These are phyloP conservation scores for Strobilomyces echinocephalus DNA, from an alignment of 768 basidiomycete genomes.

Conservation along the genomic window DNA sequence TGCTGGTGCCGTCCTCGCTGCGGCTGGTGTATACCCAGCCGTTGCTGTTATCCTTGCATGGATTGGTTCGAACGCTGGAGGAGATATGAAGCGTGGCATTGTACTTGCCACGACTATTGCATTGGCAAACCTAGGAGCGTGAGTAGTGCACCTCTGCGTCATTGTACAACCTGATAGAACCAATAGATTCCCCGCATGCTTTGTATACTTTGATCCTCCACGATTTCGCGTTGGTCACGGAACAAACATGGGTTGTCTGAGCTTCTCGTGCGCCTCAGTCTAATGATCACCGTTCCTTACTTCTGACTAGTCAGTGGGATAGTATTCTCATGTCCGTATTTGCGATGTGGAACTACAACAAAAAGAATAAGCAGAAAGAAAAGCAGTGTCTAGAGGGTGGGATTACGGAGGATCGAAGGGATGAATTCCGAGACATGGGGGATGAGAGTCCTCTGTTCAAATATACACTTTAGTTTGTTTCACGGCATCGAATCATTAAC, in stretches of 20 bases:
- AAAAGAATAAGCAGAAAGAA: slow-evolving; percentile 34
- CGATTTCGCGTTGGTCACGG: slow-evolving; percentile 36
- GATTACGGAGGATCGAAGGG: slow-evolving; percentile 36
- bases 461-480: slow-evolving; percentile 21
- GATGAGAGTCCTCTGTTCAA: slow-evolving; percentile 55
- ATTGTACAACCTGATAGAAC: slow-evolving; percentile 1
- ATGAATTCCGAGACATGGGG: slow-evolving; percentile 46
- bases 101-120: slow-evolving; percentile 48
- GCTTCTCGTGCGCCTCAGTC: slow-evolving; percentile 28
- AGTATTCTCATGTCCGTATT: slow-evolving; percentile 39
- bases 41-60: slow-evolving; percentile 48
- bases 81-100: slow-evolving; percentile 50
- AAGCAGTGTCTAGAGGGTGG: slow-evolving; percentile 39
- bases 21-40: slow-evolving; percentile 48
- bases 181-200: slow-evolving; percentile 37
- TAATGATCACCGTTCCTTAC: slow-evolving; percentile 19
- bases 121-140: slow-evolving; percentile 44
- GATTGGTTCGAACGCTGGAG: slow-evolving; percentile 52
- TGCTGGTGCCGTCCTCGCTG: slow-evolving; percentile 45
- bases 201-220: slow-evolving; percentile 37
- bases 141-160: slow-evolving; percentile 16
- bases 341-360: slow-evolving; percentile 45
- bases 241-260: slow-evolving; percentile 33
- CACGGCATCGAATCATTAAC: too few relatives aligned
- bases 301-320: slow-evolving; percentile 24